These are phyloP conservation scores for Paraurostyla sp. DNA, from an alignment of 73 alveolate species.

Conservation along the genomic window DNA sequence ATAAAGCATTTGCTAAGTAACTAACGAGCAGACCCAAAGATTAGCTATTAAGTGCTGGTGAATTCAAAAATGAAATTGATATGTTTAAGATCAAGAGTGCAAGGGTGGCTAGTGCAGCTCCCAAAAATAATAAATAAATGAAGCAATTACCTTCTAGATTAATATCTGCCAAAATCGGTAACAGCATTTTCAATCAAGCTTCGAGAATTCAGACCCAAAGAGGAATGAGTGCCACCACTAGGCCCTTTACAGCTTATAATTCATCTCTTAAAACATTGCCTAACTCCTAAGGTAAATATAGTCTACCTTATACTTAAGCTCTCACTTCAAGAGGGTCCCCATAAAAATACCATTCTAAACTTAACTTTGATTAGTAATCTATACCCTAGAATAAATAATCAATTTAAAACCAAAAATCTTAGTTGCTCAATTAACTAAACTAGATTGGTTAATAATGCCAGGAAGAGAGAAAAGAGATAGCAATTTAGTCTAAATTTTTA, in stretches of 20 bases:
- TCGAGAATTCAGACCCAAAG: neutral
- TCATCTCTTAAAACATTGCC: slow-evolving; percentile 24
- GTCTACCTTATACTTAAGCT: no score
- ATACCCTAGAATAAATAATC: neutral
- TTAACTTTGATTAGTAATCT: no score
- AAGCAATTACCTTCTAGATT: neutral
- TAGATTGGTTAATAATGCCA: neutral
- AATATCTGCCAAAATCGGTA: slow-evolving; percentile 11
- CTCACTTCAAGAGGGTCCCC: no score
- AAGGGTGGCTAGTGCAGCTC: slow-evolving; percentile 15
- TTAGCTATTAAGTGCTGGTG: slow-evolving; percentile 4
- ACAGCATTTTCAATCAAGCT: neutral
- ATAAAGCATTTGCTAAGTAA: no score
- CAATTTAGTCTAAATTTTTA: neutral
- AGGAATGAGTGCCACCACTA: slow-evolving; percentile 40
- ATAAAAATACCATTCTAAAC: no score
- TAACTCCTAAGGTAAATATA: no score
- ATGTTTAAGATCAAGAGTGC: slow-evolving; percentile 7
- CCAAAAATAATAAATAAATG: neutral
- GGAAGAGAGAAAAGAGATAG: neutral
- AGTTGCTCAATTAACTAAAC: neutral
- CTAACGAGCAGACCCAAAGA: no score
- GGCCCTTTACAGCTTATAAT: slow-evolving; percentile 43
- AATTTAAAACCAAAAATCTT: neutral
- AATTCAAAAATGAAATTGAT: neutral